Conservation (phyloP, 169 alveolate genomes). For the Miamiensis avidus region DNA sequence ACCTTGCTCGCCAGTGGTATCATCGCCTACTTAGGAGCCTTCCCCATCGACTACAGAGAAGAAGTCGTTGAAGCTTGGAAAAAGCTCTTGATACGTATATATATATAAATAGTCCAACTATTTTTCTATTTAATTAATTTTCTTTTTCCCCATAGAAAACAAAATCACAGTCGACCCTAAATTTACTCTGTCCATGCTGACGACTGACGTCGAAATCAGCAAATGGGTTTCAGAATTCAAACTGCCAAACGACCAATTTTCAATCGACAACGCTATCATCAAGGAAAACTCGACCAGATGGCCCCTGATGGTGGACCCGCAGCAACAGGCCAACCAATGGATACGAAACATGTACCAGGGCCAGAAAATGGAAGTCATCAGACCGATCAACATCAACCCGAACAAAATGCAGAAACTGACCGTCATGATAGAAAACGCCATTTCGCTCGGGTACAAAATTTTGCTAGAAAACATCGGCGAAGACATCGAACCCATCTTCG, state of each 20-base stretch:
- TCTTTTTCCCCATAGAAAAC: neutral
- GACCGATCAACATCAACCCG: neutral
- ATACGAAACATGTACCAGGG: conserved; percentile 68
- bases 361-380: neutral
- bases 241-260: conserved; percentile 84
- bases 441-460: conserved; percentile 52
- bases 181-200: neutral
- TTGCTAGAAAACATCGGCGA: conserved; percentile 83
- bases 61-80: conserved; percentile 78
- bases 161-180: neutral
- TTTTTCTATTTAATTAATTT: too few relatives aligned
- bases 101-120: conserved; percentile 59
- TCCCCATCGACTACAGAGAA: conserved; percentile 79
- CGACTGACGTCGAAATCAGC: neutral
- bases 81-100: conserved; percentile 57
- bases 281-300: conserved; percentile 79
- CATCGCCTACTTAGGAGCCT: conserved; percentile 89
- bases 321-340: conserved; percentile 86
- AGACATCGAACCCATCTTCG: conserved; percentile 72
- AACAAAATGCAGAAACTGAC: conserved; percentile 5
- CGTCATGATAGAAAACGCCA: conserved; percentile 58
- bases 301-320: conserved; percentile 91
- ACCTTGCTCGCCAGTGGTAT: conserved; percentile 81
- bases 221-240: conserved; percentile 15
- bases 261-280: conserved; percentile 89